phyloP scores from a whole-genome alignment of 2,329 filamentous ascomycete species.

The Emmonsia crescens region DNA sequence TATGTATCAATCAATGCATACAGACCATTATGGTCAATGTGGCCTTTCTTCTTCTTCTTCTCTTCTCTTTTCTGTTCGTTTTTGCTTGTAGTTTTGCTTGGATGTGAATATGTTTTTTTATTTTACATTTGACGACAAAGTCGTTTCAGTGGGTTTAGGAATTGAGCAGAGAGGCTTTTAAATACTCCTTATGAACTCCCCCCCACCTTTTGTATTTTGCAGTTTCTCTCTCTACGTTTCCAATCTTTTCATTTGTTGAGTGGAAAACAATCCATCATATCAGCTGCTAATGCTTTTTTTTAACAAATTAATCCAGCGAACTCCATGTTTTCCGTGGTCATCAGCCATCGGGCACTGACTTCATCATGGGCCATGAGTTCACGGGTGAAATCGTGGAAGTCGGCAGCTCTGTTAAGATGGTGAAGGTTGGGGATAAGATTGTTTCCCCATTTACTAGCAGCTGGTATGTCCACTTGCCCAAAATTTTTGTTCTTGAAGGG shows the following conservation, averaged over 20 bases:
- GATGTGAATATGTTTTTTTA: too few relatives aligned
- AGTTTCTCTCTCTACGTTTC: not conserved
- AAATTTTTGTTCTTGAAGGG: not conserved
- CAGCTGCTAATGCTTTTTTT: not conserved
- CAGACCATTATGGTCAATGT: not conserved
- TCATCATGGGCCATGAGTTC: conserved; percentile 72
- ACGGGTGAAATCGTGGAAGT: conserved; percentile 61
- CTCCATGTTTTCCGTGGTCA: conserved; percentile 79
- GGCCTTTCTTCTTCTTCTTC: not conserved
- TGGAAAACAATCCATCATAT: not conserved
- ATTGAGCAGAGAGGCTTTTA: not conserved
- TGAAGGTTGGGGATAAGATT: conserved; percentile 65
- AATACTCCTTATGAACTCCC: not conserved
- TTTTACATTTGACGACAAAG: too few relatives aligned
- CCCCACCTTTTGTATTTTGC: not conserved
- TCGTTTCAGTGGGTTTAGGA: too few relatives aligned
- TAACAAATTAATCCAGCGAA: conserved; percentile 45
- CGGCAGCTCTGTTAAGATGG: conserved; percentile 55
- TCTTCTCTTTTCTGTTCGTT: not conserved
- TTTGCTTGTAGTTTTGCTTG: not conserved
- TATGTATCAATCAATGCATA: conserved; percentile 34
- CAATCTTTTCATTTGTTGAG: not conserved
- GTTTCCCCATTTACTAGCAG: conserved; percentile 76
- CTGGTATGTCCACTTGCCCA: conserved; percentile 41
- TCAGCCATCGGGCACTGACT: conserved; percentile 54